Base-by-base conservation (phyloP, 805 yeast genomes). In the Yueomyces sp. region DNA sequence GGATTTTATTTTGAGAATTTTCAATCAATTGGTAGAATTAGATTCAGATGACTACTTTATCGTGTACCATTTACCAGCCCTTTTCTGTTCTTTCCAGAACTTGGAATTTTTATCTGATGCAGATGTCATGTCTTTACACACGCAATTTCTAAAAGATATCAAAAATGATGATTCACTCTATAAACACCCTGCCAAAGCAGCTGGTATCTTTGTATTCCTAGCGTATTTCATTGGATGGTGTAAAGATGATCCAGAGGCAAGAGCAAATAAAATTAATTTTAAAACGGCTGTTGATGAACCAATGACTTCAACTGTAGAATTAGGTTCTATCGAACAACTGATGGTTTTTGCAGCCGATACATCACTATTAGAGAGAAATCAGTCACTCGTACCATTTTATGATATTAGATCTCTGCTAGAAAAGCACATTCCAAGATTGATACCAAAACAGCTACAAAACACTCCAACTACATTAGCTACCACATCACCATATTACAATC, bases 311-410 rank as follows among this genome's bases (percentile, higher is more conserved):
- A 70, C 76, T 19, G 76, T 81, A 6, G 74, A 75, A 41, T 64
- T 72, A 31, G 92, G 90, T 37, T 85, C 85, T 0, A 62, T 82
- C 49, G 92, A 84, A 55, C 81, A 77, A 52, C 58, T 84, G 27
- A 63, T 84, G 52, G 70, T 76, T 26, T 64, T 74, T 38, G 59
- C 81, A 2, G 79, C 86, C 1, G 86, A 79, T 43, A 71, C 82
- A 0, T 55, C 62, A 0, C 46, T 62, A 5, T 63, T 71, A 3
- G 56, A 53, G 26, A 54, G 56, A 40, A 59, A 59, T 27, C 62
- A 64, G 33, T 72, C 69, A 42, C 61, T 68, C 48, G 72, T 69
- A 34, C 63, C 73, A 40, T 71, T 78, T 37, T 83, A 79, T 54
- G 85, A 82, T 50, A 72, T 81, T 44, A 72, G 86, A 53, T 66